Conservation (phyloP, 768 basidiomycete species). For the Pulveroboletus frians region DNA sequence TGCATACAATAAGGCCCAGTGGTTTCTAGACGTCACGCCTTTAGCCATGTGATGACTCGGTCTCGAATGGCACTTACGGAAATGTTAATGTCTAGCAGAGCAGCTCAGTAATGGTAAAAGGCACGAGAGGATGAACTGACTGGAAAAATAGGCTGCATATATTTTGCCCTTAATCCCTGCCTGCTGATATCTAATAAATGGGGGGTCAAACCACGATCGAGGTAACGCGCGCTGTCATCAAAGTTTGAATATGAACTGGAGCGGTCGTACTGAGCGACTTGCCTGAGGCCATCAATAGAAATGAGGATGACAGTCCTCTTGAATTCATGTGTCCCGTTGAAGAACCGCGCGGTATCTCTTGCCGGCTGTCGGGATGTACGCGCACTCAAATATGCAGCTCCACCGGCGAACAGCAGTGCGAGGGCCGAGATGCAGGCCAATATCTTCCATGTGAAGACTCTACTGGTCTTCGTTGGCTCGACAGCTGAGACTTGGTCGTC, state of each 20-base stretch:
- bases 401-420: constrained; percentile 13
- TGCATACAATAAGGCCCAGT: constrained; percentile 79
- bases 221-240: constrained; percentile 66
- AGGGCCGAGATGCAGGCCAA: constrained; percentile 12
- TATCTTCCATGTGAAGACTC: constrained; percentile 4
- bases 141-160: constrained; percentile 83
- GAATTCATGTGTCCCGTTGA: constrained; percentile 82
- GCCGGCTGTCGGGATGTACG: neutral
- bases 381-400: constrained; percentile 6
- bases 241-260: constrained; percentile 1
- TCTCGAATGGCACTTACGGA: constrained; percentile 51
- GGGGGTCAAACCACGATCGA: constrained; percentile 81
- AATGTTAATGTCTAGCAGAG: constrained; percentile 72
- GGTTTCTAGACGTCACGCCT: constrained; percentile 52
- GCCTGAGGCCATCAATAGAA: constrained; percentile 85
- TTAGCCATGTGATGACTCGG: neutral
- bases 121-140: constrained; percentile 43
- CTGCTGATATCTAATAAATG: constrained; percentile 76
- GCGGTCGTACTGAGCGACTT: constrained; percentile 13
- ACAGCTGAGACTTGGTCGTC: constrained; percentile 9
- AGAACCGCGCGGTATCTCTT: constrained; percentile 35
- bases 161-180: constrained; percentile 82
- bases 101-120: neutral
- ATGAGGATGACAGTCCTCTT: constrained; percentile 77
- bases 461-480: neutral